Conservation (phyloP, 2,329 filamentous ascomycete species). For the Aureobasidium vineae region DNA sequence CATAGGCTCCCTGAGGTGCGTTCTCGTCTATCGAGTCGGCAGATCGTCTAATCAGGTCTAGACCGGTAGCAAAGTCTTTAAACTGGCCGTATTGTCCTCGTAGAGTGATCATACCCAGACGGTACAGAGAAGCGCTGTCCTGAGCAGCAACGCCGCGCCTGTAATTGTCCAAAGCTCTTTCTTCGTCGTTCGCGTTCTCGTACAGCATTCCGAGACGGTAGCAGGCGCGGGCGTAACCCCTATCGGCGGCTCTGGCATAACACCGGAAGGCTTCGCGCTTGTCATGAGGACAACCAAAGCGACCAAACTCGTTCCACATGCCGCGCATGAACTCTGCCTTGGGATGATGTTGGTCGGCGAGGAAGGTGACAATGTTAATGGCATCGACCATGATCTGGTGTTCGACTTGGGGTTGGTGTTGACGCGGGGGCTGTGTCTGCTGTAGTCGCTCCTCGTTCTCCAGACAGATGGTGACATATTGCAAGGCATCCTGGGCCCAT, state of each 20-base stretch:
- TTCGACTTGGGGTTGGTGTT: constrained; percentile 80
- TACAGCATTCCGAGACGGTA: constrained; percentile 99
- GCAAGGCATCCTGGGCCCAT: constrained; percentile 91
- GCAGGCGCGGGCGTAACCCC: constrained; percentile 83
- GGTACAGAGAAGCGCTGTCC: constrained; percentile 83
- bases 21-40: constrained; percentile 92
- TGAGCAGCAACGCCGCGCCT: constrained; percentile 72
- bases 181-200: constrained; percentile 88
- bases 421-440: constrained; percentile 52
- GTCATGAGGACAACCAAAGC: constrained; percentile 85
- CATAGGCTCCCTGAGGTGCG: constrained; percentile 91
- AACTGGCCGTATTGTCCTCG: constrained; percentile 88
- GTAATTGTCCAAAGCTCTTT: constrained; percentile 90
- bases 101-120: constrained; percentile 95
- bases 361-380: constrained; percentile 84
- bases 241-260: constrained; percentile 81
- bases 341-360: constrained; percentile 88
- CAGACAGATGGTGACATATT: constrained; percentile 80
- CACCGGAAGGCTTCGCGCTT: constrained; percentile 91
- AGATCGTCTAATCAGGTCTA: constrained; percentile 79
- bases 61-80: constrained; percentile 73
- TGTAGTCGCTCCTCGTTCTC: constrained; percentile 71
- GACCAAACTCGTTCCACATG: constrained; percentile 98
- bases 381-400: constrained; percentile 86
- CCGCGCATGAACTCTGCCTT: constrained; percentile 91